These are phyloP conservation scores for Ophiostoma sp. DNA, from an alignment of 2,329 filamentous ascomycete genomes.

Conservation along the genomic window DNA sequence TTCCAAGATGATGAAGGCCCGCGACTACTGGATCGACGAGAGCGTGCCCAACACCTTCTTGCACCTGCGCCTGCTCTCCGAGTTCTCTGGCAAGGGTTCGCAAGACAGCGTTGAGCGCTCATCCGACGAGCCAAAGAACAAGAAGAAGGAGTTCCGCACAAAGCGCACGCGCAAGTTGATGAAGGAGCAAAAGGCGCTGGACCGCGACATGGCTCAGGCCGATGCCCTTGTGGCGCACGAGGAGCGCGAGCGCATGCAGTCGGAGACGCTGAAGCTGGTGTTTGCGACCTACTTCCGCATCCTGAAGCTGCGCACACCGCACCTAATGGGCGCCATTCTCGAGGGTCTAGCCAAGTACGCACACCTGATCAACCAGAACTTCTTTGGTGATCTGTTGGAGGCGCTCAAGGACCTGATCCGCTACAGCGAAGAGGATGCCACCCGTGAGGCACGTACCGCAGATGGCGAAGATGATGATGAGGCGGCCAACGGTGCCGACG, in stretches of 20 bases:
- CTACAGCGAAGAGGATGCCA: conserved; percentile 64
- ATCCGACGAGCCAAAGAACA: conserved; percentile 62
- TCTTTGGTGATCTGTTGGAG: conserved; percentile 95
- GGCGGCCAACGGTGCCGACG: conserved; percentile 45
- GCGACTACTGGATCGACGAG: conserved; percentile 80
- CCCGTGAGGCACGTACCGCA: conserved; percentile 50
- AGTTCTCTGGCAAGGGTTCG: conserved; percentile 83
- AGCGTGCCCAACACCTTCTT: conserved; percentile 87
- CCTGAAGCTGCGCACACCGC: conserved; percentile 75
- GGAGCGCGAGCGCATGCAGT: conserved; percentile 89
- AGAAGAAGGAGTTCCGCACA: conserved; percentile 81
- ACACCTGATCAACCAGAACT: conserved; percentile 97
- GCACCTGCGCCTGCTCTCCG: conserved; percentile 80
- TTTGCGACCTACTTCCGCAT: conserved; percentile 96
- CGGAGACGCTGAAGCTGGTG: conserved; percentile 92
- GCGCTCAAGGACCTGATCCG: conserved; percentile 89
- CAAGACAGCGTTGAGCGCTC: conserved; percentile 68
- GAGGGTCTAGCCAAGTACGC: conserved; percentile 93
- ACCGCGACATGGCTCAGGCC: conserved; percentile 91
- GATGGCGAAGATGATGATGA: conserved; percentile 46
- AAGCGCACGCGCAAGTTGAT: conserved; percentile 81
- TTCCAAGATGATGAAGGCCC: conserved; percentile 92
- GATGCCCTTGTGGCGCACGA: conserved; percentile 90
- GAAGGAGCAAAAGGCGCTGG: conserved; percentile 82
- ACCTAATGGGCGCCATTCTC: conserved; percentile 94